Percentiles rank a stretch among this genome's conserved stretches.
Evolutionary conservation across 257 asterid species (phyloP).

Genomic region (Ilex aquifolium): DNA sequence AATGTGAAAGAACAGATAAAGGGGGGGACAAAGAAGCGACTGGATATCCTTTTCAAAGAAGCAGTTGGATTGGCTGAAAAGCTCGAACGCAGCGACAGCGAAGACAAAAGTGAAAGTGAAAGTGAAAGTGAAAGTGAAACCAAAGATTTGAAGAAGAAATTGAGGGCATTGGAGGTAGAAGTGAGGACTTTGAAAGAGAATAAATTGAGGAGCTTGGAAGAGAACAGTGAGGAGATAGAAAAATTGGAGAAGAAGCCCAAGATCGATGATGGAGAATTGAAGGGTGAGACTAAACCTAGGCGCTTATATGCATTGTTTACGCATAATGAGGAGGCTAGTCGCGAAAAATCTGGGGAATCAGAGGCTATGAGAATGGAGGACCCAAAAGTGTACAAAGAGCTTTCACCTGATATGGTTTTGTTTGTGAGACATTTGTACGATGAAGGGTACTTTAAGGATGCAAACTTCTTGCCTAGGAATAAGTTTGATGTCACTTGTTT

Average conservation of each 20-base stretch:
- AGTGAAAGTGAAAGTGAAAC: slow-evolving; percentile 20
- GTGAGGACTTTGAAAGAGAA: slow-evolving; percentile 4
- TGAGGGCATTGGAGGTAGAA: slow-evolving; percentile 2
- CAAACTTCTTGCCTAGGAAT: slow-evolving; percentile 36
- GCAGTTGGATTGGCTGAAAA: slow-evolving; percentile 33
- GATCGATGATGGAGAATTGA: slow-evolving; percentile 1
- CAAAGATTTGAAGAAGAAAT: slow-evolving; percentile 7
- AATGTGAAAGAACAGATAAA: slow-evolving; percentile 13
- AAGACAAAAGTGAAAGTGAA: slow-evolving; percentile 8
- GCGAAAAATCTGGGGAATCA: slow-evolving; percentile 5
- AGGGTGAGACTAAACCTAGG: slow-evolving; percentile 7
- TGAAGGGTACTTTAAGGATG: slow-evolving; percentile 48
- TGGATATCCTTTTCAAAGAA: slow-evolving; percentile 49
- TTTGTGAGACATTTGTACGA: slow-evolving; percentile 38
- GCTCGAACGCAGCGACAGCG: slow-evolving; percentile 9
- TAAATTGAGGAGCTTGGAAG: slow-evolving; percentile 1
- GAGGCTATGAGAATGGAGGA: slow-evolving; percentile 33
- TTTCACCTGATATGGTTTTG: slow-evolving; percentile 63
- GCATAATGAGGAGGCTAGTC: slow-evolving; percentile 8
- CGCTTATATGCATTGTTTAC: slow-evolving; percentile 34
- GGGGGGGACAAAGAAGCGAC: slow-evolving; percentile 17
- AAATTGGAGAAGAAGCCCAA: not conserved
- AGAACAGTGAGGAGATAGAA: not conserved
- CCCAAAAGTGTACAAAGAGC: slow-evolving; percentile 37
- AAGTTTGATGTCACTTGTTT: slow-evolving; percentile 44